Base-by-base conservation (phyloP, 768 basidiomycete genomes). In the Clitopilus passeckerianus region DNA sequence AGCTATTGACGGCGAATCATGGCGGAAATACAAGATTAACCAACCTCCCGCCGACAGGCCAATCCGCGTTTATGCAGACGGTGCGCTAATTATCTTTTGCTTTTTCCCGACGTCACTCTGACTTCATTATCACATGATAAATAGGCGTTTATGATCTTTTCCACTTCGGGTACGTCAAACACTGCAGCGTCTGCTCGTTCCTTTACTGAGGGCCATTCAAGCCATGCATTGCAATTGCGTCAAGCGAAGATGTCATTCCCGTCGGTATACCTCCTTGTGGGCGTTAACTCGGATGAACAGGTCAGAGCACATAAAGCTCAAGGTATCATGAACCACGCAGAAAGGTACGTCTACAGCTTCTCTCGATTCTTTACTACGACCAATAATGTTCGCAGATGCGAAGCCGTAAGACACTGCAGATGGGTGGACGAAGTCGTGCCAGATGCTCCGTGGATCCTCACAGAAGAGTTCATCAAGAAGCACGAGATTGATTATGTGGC, bases 381-480 rank as follows among this genome's bases (percentile, higher is more conserved):
- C n/a, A n/a, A 59, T 5, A 27, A 55, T 59, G 46, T 54, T 27
- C 34, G 90, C 27, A 91, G 89, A 60, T 80, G 94, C 65, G 97
- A 98, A 74, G 85, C 90, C 5, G 90, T 88, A n/a, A 80, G 92
- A n/a, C 93, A 98, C 70, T 95, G 95, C 70, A 85, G 93, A 58
- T 99, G 96, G 96, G 94, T 95, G 0, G 94, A 97, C 69, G 90
- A 98, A 72, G 88, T 99, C 53, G 78, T 97, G 22, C 83, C 92
- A 5, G 90, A 93, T 37, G 91, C 90, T 2, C 97, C 97, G 1
- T 98, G 96, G 97, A 77, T 93, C 41, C 79, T 98, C 60, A 86
- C 88, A 64, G 78, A 88, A 58, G 86, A 80, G 0, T 99, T 97
- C 70, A 63, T 98, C 22, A 83, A 91, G 50, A 89, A 89, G 71